Evolutionary conservation across 2,329 filamentous ascomycete genomes (phyloP), one percentile per base, ranked within the genome.

Genomic region (Aspergillus texensis): DNA sequence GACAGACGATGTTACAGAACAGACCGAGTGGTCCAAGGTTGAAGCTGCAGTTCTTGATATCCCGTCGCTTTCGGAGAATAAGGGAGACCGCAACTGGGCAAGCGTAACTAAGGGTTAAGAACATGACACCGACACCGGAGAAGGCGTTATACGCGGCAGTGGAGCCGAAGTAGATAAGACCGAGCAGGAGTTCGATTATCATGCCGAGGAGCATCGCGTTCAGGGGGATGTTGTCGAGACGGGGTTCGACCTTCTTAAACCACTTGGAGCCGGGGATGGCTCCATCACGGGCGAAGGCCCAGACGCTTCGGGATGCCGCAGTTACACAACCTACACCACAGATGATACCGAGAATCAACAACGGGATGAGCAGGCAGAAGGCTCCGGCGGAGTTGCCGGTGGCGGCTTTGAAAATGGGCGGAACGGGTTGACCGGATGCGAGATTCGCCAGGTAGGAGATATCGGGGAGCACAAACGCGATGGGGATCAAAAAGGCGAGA

Each of bases 91-190:
- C 82, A 60, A 92, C 89, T 21, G 90, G 90, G 1, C 83, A 83
- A 41, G 87, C 88, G 71, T 92, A 93, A 58, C 88, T 86, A 45
- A 88, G 81, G 0, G 89, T 92, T 1, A 93, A 84, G 68, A 90
- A 92, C 73, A 93, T 92, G 12, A 91, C 93, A 2, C 90, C 91
- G 0, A 92, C 90, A 52, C 90, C 90, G 0, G 90, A 93, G 75
- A 93, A 93, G n/a, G 87, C 88, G 79, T 89, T 90, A 81, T 93
- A 94, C 0, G 91, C 91, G 0, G 90, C 89, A 0, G 86, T 85
- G 1, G 88, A 91, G n/a, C 91, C 91, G 67, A 93, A 92, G 80
- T 91, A 93, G 75, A 93, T 92, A 63, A 90, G 83, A 0, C 90
- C 91, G 0, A 94, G 84, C 21, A 91, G 77, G 68, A 88, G 90